Base-by-base conservation (phyloP, 2,329 filamentous ascomycete species). In the Botrytis paeoniae region DNA sequence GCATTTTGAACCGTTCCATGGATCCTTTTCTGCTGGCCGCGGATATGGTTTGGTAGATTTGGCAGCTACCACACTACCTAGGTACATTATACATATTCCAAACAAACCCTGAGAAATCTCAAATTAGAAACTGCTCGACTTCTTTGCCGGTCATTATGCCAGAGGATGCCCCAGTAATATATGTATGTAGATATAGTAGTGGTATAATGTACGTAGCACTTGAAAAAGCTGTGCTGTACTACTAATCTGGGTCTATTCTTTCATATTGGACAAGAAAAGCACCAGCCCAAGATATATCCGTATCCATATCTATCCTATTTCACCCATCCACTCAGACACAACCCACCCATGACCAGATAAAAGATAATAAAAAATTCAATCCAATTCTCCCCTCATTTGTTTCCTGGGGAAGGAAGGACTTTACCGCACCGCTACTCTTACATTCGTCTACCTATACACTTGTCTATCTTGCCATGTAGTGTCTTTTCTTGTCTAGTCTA, bases 371-470 rank as follows among this genome's bases (percentile, higher is more conserved):
- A 18, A 39, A 1, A 22, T 6, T 10, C 4, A 54, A 22, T 20
- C 48, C 3, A 6, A n/a, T n/a, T 32, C 64, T 32, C 35, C 48
- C n/a, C 48, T 57, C 10, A 41, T 32, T 57, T 14, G 39, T 68
- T 68, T 68, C 48, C 35, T 68, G 64, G 64, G 64, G 64, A 68
- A 68, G 64, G 25, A 41, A 10, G 48, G 48, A 54, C 25, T 57
- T 10, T 57, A 68, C 64, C 64, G 64, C 48, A 54, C 48, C 48
- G 48, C 48, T 68, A 57, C 64, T 68, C 64, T 68, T n/a, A 66
- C 16, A 29, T 66, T 68, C 39, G 25, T 63, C 61, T 63, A 37
- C n/a, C 10, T 48, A 18, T 45, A n/a, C 48, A 54, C 63, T 66
- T 51, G 43, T 54, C 61, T 41, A 25, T 16, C 22, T 39, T 14